Evolutionary conservation across 1,284 basidiomycete genomes (phyloP), one percentile per base, ranked within the genome.

Genomic region (Heterobasidion annosum): DNA sequence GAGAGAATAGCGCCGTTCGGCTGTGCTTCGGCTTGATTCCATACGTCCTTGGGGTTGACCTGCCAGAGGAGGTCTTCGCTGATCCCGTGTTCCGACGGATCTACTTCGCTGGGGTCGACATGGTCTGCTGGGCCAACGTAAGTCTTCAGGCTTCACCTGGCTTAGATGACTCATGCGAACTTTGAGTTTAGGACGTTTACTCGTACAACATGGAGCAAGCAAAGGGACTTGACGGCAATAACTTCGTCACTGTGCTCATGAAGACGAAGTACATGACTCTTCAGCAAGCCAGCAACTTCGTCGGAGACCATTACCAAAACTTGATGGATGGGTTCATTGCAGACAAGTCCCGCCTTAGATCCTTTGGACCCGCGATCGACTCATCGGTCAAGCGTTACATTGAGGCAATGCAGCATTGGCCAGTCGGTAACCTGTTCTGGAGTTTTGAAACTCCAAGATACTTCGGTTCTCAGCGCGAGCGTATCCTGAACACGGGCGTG

Each of bases 111-210:
- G 70, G 69, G 6, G 68, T 69, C 34, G 73, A 75, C 58, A 68
- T 75, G 67, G 70, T 75, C 25, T 71, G 70, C 57, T 72, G 69
- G 69, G 63, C 72, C 10, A 75, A 75, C 56, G 73, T 75, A 57
- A 60, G 70, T 61, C 44, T 16, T 9, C 37, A 13, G 25, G 13
- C 48, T 40, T 49, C 37, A 13, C 33, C 42, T 5, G 40, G 25
- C 5, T 25, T 25, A 5, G 25, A 25, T 25, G 25, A 5, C 25
- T 25, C 25, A 25, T 25, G 25, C 54, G 47, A 5, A 53, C 47
- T 15, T 54, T 49, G 34, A 42, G 34, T n/a, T 4, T 54, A 74
- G 72, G 73, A 74, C 57, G 61, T 74, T 13, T 75, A 74, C 61
- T 74, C 73, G 8, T 75, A 73, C 59, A 68, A 70, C 55, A 69